These are phyloP conservation scores for Melanomma pulvis-pyrius DNA, from an alignment of 495 filamentous ascomycete genomes.

Conservation along the genomic window DNA sequence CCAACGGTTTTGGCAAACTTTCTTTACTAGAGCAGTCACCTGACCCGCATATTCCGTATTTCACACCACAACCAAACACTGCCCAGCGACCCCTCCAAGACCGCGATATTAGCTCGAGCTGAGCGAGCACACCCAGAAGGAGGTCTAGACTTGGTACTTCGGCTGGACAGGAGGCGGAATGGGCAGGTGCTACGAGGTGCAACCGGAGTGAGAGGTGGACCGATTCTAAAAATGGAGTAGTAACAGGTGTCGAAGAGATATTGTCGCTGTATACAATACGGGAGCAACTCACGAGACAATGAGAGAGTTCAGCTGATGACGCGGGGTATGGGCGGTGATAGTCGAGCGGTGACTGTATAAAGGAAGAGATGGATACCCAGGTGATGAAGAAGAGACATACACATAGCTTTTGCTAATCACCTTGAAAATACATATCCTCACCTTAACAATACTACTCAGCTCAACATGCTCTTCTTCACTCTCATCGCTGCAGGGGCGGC, in stretches of 20 bases:
- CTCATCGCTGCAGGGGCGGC: conserved; percentile 8
- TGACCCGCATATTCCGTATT: not conserved
- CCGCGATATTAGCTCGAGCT: not conserved
- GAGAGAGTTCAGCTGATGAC: not conserved
- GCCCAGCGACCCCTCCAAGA: not conserved
- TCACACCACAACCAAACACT: not conserved
- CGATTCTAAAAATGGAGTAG: not conserved
- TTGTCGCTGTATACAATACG: not conserved
- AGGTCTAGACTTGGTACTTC: not conserved
- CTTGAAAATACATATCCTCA: not conserved
- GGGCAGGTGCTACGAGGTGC: not conserved
- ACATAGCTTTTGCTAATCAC: not conserved
- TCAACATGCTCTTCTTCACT: conserved; percentile 12
- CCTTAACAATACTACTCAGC: not conserved
- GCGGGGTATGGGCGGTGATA: not conserved
- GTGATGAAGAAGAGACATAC: not conserved
- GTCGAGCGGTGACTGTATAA: not conserved
- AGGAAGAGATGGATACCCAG: not conserved
- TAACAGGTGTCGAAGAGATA: not conserved
- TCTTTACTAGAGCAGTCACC: no score
- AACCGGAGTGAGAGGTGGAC: not conserved
- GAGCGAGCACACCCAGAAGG: not conserved
- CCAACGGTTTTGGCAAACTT: no score
- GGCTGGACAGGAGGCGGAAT: not conserved
- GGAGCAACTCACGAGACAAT: not conserved